Evolutionary conservation across 345 rosid genomes (phyloP).

Genomic region (Eucalyptus viminalis): DNA sequence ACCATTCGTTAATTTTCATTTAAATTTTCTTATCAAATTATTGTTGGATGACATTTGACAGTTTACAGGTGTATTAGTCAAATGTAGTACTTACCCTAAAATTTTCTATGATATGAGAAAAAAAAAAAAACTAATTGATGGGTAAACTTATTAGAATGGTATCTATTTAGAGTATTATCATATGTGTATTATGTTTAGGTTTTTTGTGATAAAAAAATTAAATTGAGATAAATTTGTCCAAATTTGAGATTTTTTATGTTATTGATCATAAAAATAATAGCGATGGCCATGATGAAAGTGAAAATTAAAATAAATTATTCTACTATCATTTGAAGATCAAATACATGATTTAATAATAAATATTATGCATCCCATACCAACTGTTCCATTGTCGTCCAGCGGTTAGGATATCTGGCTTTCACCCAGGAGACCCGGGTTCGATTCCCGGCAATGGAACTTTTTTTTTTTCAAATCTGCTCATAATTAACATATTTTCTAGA

Average conservation of each 20-base stretch:
- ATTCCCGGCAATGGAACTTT: slow-evolving; percentile 78
- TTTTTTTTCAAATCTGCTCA: not conserved
- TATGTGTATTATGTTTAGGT: fast-evolving
- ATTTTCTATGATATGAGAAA: no score
- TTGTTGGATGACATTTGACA: no score
- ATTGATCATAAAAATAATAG: no score
- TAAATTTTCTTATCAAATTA: no score
- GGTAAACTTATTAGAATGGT: fast-evolving
- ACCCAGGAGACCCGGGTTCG: slow-evolving; percentile 98
- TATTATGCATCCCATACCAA: fast-evolving
- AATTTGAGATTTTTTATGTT: fast-evolving
- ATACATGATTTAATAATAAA: fast-evolving
- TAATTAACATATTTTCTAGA: not conserved
- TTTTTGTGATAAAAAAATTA: no score
- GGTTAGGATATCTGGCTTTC: slow-evolving; percentile 97
- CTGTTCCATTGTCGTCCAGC: slow-evolving; percentile 78
- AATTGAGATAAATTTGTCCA: fast-evolving
- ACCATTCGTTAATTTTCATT: fast-evolving
- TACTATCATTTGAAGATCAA: fast-evolving
- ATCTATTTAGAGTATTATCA: fast-evolving
- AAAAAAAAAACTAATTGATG: fast-evolving
- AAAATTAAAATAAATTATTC: not conserved
- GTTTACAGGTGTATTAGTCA: fast-evolving
- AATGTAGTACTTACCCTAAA: no score
- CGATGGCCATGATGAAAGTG: not conserved